These are phyloP conservation scores for Myrmaecium sp. DNA, from an alignment of 2,329 filamentous ascomycete species.

Conservation along the genomic window DNA sequence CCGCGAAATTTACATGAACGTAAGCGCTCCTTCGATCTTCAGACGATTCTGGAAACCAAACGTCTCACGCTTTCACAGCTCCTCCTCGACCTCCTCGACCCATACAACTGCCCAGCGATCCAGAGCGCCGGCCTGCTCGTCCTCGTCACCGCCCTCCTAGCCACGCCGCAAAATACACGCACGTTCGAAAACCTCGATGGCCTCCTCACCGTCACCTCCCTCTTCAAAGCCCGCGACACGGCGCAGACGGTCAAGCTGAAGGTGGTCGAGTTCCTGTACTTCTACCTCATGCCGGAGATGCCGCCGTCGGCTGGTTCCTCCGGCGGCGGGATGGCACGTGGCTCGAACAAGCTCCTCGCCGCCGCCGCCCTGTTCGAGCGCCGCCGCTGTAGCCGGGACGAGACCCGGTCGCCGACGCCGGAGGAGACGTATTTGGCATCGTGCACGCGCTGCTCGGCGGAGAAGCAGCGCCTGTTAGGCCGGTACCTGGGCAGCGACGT, in stretches of 20 bases:
- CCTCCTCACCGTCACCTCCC: constrained; percentile 73
- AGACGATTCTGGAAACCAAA: background rate
- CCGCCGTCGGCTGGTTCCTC: constrained; percentile 27
- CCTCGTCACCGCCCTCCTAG: constrained; percentile 75
- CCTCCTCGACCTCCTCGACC: constrained; percentile 84
- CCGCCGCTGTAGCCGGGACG: constrained; percentile 12
- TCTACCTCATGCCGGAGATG: constrained; percentile 92
- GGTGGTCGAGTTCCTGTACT: constrained; percentile 94
- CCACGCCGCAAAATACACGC: constrained; percentile 72
- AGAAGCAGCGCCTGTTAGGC: constrained; percentile 67
- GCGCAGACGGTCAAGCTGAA: constrained; percentile 83
- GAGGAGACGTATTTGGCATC: constrained; percentile 13
- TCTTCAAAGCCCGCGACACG: constrained; percentile 81
- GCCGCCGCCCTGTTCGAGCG: constrained; percentile 19
- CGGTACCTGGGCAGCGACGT: constrained; percentile 58
- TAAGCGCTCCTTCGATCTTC: constrained; percentile 21
- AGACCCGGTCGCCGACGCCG: constrained; percentile 8
- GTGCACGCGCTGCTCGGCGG: constrained; percentile 56
- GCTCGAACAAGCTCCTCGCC: constrained; percentile 16
- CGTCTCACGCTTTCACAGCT: constrained; percentile 33
- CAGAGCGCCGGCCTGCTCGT: constrained; percentile 82
- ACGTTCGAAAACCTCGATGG: constrained; percentile 87
- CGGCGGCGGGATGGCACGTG: constrained; percentile 9
- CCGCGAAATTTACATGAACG: constrained; percentile 88
- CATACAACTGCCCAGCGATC: constrained; percentile 74